A percentile compares a stretch with the other conserved stretches of the same genome.
phyloP scores from a whole-genome alignment of 306 rosid species.

The Medicago ruthenica region DNA sequence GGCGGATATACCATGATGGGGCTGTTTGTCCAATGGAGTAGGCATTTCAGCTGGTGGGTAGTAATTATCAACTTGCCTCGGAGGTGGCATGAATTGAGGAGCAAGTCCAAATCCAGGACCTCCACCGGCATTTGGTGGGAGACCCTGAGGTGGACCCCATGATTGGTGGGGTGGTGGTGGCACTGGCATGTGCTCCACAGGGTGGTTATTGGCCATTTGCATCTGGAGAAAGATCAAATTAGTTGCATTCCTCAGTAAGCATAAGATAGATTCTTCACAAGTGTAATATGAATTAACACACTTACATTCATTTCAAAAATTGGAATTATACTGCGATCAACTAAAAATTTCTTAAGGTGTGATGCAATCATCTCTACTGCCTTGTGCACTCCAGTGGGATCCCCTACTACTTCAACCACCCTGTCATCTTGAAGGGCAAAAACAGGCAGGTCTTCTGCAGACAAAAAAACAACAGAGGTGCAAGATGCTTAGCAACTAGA shows the following conservation, averaged over 20 bases:
- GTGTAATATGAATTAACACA: slow-evolving; percentile 18
- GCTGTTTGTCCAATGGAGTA: slow-evolving; percentile 83
- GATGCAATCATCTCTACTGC: slow-evolving; percentile 91
- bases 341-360: slow-evolving; percentile 92
- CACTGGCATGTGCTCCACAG: slow-evolving; percentile 62
- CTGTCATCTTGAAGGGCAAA: slow-evolving; percentile 97
- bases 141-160: slow-evolving; percentile 93
- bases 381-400: slow-evolving; percentile 80
- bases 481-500: slow-evolving; percentile 40
- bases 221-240: slow-evolving; percentile 60
- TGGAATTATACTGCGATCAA: slow-evolving; percentile 88
- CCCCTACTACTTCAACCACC: slow-evolving; percentile 94
- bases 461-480: slow-evolving; percentile 32
- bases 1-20: slow-evolving; percentile 96
- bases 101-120: slow-evolving; percentile 87
- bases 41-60: slow-evolving; percentile 79
- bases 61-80: slow-evolving; percentile 78
- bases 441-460: slow-evolving; percentile 88
- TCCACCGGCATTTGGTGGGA: slow-evolving; percentile 77
- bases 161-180: slow-evolving; percentile 82
- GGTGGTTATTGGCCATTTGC: slow-evolving; percentile 79
- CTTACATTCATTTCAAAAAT: slow-evolving; percentile 88
- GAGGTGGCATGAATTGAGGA: slow-evolving; percentile 88
- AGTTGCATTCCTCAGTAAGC: slow-evolving; percentile 35
- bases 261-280: slow-evolving; percentile 16